A percentile compares a stretch with the other conserved stretches of the same genome.
Conservation (phyloP, 805 yeast genomes). For the Candida hungchunana region DNA sequence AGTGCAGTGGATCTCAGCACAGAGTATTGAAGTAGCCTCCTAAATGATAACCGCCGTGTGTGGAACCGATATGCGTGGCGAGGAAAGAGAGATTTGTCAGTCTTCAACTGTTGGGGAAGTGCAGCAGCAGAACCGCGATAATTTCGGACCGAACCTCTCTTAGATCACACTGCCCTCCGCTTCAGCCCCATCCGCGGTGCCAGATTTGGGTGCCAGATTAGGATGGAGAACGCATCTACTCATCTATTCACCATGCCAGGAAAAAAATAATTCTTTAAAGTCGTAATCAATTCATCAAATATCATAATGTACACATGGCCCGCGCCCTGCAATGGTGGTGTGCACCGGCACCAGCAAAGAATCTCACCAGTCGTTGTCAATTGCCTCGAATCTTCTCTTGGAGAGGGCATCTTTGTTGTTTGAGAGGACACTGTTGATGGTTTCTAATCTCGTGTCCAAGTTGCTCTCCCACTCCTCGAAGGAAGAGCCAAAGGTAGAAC, state of each 20-base stretch:
- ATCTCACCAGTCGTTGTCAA: slow-evolving; percentile 27
- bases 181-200: too few relatives aligned
- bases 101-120: neutral
- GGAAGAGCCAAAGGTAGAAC: slow-evolving; percentile 32
- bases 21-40: too few relatives aligned
- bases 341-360: too few relatives aligned
- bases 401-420: slow-evolving; percentile 17
- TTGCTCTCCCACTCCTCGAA: slow-evolving; percentile 37
- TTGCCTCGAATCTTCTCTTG: slow-evolving; percentile 25
- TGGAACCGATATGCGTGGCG: too few relatives aligned
- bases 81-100: too few relatives aligned
- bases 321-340: too few relatives aligned
- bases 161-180: too few relatives aligned
- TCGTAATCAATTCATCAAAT: slow-evolving; percentile 3
- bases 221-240: too few relatives aligned
- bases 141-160: neutral
- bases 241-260: neutral
- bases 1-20: neutral
- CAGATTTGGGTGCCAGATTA: neutral
- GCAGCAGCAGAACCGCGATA: neutral
- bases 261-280: slow-evolving; percentile 3
- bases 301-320: neutral
- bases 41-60: too few relatives aligned
- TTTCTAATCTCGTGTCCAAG: slow-evolving; percentile 32
- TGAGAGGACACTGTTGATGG: slow-evolving; percentile 28